Conservation (phyloP, 2,329 filamentous ascomycete genomes). For the Malbranchea zuffiana region DNA sequence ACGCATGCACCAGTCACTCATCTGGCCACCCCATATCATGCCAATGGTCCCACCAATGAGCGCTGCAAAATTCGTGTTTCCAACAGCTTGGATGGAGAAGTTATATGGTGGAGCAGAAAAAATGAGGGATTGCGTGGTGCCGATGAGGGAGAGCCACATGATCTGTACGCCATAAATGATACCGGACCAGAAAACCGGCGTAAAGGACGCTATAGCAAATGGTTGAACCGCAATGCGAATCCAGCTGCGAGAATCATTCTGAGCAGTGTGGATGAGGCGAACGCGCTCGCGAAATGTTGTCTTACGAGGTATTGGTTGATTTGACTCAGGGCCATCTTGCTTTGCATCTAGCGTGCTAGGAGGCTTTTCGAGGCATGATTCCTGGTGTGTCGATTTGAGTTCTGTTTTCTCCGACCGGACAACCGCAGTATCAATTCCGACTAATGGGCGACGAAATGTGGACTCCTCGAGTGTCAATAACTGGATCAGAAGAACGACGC, state of each 20-base stretch:
- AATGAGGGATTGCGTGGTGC: constrained; percentile 23
- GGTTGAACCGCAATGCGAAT: constrained; percentile 22
- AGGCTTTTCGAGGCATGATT: no score
- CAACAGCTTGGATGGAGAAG: constrained; percentile 19
- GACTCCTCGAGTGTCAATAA: constrained; percentile 35
- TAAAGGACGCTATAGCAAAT: constrained; percentile 21
- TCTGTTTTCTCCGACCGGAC: no score
- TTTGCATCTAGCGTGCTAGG: no score
- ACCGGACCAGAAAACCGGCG: constrained; percentile 19
- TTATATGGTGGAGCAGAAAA: constrained; percentile 21
- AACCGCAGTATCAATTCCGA: no score
- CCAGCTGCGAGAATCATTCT: constrained; percentile 13
- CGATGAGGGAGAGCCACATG: constrained; percentile 23
- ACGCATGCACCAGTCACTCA: constrained; percentile 31
- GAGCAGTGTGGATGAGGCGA: constrained; percentile 19
- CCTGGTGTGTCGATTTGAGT: no score
- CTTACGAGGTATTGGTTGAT: no score
- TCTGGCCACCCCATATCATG: constrained; percentile 22
- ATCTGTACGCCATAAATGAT: constrained; percentile 22
- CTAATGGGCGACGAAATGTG: neutral
- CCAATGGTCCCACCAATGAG: constrained; percentile 33
- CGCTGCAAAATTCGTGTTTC: constrained; percentile 20
- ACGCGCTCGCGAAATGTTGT: constrained; percentile 36
- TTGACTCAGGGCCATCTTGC: no score
- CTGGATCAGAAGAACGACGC: no score